Base-by-base conservation (phyloP, 768 basidiomycete species). In the Favolaschia claudopus region DNA sequence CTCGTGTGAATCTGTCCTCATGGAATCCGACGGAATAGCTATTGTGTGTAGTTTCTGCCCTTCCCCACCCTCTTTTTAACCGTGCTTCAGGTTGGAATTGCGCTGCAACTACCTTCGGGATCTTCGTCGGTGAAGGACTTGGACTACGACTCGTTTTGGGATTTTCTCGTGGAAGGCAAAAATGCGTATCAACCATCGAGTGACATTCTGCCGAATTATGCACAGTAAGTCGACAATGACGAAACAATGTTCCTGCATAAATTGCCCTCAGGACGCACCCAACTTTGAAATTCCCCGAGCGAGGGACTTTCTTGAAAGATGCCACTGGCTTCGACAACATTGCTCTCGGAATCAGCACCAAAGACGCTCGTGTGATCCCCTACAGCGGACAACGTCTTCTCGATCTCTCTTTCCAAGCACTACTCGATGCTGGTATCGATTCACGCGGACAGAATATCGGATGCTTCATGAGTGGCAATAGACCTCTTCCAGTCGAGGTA, bases 91-190 rank as follows among this genome's bases (percentile, higher is more conserved):
- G 48, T 58, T 37, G 56, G 56, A 38, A 17, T 58, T 42, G 48
- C 56, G 6, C 48, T 49, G 47, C 56, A 58, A 45, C 56, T 58
- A 34, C 56, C 56, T 29, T 58, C 56, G n/a, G 56, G 56, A 28
- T 15, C 19, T 5, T 25, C 29, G 25, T 50, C 48, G 28, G 43
- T 49, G 27, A 29, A 31, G 48, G 56, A 58, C 56, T 58, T 58
- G 9, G 48, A 58, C 42, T 58, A 58, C 48, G 27, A 32, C n/a
- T 50, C 56, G 12, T 58, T 58, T 42, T 58, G 56, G 56, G 48
- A 58, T 34, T 51, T 58, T 22, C 48, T 58, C 25, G 20, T 58
- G 27, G 38, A 24, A 24, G 15, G 56, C 32, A 36, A 42, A 31
- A 58, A 44, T 19, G 56, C 56, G 33, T 45, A 58, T 36, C 48